Conservation (phyloP, 164 flowering plant species). For the Taxillus chinensis region DNA sequence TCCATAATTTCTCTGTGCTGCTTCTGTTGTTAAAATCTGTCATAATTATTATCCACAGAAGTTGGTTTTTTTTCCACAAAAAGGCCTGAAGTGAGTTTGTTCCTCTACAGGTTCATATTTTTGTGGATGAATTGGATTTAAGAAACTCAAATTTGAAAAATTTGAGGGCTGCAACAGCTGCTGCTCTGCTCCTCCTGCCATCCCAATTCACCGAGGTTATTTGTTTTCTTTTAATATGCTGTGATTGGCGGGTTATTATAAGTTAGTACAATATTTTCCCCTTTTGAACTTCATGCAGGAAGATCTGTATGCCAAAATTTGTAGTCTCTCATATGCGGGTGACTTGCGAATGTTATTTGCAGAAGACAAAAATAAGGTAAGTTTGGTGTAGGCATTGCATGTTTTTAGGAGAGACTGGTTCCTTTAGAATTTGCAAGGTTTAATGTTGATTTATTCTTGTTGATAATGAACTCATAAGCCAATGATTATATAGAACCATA, state of each 20-base stretch:
- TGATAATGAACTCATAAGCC: background rate
- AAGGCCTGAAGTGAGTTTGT: background rate
- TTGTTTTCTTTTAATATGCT: constrained; percentile 2
- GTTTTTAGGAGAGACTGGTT: background rate
- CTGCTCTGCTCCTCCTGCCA: constrained; percentile 87
- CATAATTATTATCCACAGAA: background rate
- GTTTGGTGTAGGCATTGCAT: background rate
- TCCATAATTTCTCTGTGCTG: background rate
- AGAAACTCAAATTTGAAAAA: constrained; percentile 43
- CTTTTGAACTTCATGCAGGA: constrained; percentile 39
- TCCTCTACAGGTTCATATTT: constrained; percentile 43
- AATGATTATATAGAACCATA: background rate
- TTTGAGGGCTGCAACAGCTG: constrained; percentile 70
- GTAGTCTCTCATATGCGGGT: constrained; percentile 88
- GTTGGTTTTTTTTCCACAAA: background rate
- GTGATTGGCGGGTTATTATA: background rate
- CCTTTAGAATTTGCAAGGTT: background rate
- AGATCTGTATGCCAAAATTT: constrained; percentile 82
- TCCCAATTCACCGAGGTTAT: constrained; percentile 69
- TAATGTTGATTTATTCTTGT: background rate
- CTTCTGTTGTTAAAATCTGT: background rate
- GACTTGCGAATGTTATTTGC: constrained; percentile 95
- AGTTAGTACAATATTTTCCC: background rate
- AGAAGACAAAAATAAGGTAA: constrained; percentile 89
- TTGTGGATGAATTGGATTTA: constrained; percentile 58